Evolutionary conservation across 2,329 filamentous ascomycete species (phyloP).

Genomic region (Fusarium graminum): DNA sequence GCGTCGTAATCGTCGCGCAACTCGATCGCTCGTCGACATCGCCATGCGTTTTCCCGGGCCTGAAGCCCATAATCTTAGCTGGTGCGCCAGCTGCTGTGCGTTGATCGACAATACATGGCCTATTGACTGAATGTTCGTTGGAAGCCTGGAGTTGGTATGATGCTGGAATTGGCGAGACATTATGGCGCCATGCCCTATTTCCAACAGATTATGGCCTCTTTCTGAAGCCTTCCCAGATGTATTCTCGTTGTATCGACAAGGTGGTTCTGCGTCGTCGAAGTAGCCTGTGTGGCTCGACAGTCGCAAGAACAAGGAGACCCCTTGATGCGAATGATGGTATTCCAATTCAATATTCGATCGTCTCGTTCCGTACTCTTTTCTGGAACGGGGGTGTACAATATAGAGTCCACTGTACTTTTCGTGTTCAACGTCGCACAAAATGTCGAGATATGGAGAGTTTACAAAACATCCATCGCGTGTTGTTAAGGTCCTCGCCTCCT

Average conservation of each 20-base stretch:
- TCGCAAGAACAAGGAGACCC: slow-evolving; percentile 36
- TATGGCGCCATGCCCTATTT: slow-evolving; percentile 49
- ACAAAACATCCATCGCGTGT: slow-evolving; percentile 23
- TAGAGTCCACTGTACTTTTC: not conserved
- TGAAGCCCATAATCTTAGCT: slow-evolving; percentile 58
- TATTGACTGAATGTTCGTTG: slow-evolving; percentile 40
- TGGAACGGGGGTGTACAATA: not conserved
- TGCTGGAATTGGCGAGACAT: slow-evolving; percentile 49
- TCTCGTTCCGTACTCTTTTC: slow-evolving; percentile 7
- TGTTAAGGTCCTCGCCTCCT: slow-evolving; percentile 22
- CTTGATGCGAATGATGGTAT: slow-evolving; percentile 26
- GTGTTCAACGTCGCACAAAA: slow-evolving; percentile 3
- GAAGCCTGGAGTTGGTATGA: slow-evolving; percentile 32
- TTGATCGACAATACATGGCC: slow-evolving; percentile 43
- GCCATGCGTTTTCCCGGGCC: slow-evolving; percentile 58
- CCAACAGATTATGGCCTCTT: not conserved
- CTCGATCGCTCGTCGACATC: slow-evolving; percentile 49
- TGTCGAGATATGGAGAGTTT: slow-evolving; percentile 11
- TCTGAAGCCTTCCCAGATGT: not conserved
- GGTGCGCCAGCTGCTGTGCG: slow-evolving; percentile 46
- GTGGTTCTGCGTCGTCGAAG: slow-evolving; percentile 7
- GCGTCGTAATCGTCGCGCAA: slow-evolving; percentile 48
- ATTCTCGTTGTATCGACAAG: not conserved
- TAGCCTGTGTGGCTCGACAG: slow-evolving; percentile 28
- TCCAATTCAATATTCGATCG: slow-evolving; percentile 11